phyloP scores from a whole-genome alignment of 768 basidiomycete species.

The Cyathus striatus region DNA sequence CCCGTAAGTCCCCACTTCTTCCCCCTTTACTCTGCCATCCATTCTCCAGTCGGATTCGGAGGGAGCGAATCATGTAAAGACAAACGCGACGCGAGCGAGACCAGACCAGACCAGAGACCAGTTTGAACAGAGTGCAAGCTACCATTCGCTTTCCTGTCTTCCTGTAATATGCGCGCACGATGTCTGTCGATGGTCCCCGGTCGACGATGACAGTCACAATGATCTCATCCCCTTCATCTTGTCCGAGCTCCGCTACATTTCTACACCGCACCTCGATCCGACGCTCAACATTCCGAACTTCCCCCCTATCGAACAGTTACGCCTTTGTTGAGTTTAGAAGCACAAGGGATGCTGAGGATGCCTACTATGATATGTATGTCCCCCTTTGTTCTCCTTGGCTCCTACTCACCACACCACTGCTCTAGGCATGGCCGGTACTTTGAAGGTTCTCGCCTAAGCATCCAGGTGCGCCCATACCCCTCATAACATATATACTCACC shows the following conservation, averaged over 20 bases:
- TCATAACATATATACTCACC: neutral
- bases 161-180: no score
- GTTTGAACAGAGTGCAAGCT: no score
- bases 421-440: constrained; percentile 33
- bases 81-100: no score
- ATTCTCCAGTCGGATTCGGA: constrained; percentile 9
- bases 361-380: constrained; percentile 33
- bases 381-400: neutral
- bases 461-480: constrained; percentile 18
- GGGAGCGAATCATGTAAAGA: no score
- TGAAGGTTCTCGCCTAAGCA: constrained; percentile 31
- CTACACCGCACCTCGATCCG: no score
- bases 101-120: no score
- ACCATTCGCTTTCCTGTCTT: no score
- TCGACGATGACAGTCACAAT: no score
- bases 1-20: constrained; percentile 62
- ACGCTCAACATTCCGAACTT: constrained; percentile 49
- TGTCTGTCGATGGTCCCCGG: no score
- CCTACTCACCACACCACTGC: neutral
- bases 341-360: constrained; percentile 29
- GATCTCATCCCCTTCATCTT: no score
- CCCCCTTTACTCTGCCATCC: constrained; percentile 16
- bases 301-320: constrained; percentile 53
- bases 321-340: constrained; percentile 84
- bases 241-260: no score